Conservation (phyloP, 768 basidiomycete species). For the Hemileccinum rubropunctum region DNA sequence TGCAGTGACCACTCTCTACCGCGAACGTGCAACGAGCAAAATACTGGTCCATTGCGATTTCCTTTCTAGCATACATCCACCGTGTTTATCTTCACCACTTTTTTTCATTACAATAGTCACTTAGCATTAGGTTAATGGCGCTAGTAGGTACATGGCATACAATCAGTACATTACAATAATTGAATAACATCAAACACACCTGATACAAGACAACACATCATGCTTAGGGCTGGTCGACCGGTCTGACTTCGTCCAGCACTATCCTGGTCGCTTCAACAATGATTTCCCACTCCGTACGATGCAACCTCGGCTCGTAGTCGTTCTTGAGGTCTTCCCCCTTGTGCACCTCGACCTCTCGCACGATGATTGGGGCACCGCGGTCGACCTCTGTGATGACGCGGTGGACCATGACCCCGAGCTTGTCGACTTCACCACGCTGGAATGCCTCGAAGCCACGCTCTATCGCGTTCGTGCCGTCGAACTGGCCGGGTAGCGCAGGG, state of each 20-base stretch:
- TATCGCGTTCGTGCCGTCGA: constrained; percentile 93
- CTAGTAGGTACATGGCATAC: constrained; percentile 9
- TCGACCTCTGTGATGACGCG: constrained; percentile 92
- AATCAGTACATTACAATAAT: constrained; percentile 15
- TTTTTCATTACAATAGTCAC: constrained; percentile 1
- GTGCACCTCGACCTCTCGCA: constrained; percentile 70
- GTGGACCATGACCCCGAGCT: constrained; percentile 91
- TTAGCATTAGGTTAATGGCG: constrained; percentile 16
- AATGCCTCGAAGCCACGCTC: constrained; percentile 89
- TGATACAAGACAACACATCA: neutral
- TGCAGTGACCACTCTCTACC: constrained; percentile 19
- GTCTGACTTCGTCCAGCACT: constrained; percentile 55
- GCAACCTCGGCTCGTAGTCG: constrained; percentile 70
- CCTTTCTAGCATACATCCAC: constrained; percentile 23
- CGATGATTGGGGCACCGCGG: constrained; percentile 82
- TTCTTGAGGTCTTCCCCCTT: constrained; percentile 69
- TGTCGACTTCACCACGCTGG: constrained; percentile 71
- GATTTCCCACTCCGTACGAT: constrained; percentile 82
- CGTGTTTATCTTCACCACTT: neutral
- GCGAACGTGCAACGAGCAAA: constrained; percentile 14
- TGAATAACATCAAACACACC: constrained; percentile 11
- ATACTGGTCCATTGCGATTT: constrained; percentile 22
- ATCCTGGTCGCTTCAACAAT: constrained; percentile 84
- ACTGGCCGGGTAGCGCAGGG: constrained; percentile 93
- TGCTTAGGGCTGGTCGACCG: neutral